These are phyloP conservation scores for Leccinum imitatum DNA, from an alignment of 768 basidiomycete genomes.

Conservation along the genomic window DNA sequence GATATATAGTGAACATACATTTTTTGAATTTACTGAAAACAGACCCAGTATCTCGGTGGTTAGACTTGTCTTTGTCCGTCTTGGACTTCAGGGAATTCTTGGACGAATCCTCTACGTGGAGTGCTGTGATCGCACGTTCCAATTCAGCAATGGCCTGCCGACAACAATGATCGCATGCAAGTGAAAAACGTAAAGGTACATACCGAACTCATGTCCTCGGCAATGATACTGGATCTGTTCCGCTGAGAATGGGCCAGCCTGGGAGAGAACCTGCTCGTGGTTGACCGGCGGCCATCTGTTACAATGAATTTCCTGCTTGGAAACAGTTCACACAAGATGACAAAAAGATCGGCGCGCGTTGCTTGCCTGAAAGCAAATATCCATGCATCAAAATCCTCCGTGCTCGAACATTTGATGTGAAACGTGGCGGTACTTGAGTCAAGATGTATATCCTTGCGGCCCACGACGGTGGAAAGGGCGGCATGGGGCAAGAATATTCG, in stretches of 20 bases:
- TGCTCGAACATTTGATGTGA: slow-evolving; percentile 75
- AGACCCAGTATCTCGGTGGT: slow-evolving; percentile 30
- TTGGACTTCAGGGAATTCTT: slow-evolving; percentile 38
- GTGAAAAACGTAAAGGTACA: slow-evolving; percentile 24
- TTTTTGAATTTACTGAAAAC: slow-evolving; percentile 65
- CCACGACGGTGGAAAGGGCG: slow-evolving; percentile 73
- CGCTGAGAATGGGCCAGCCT: slow-evolving; percentile 45
- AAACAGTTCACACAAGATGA: slow-evolving; percentile 19
- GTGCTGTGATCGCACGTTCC: slow-evolving; percentile 49
- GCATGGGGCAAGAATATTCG: slow-evolving; percentile 64
- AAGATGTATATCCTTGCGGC: slow-evolving; percentile 77
- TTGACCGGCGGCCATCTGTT: slow-evolving; percentile 39
- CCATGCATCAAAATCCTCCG: slow-evolving; percentile 72
- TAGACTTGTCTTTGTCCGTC: slow-evolving; percentile 47
- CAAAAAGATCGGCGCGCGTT: slow-evolving; percentile 2
- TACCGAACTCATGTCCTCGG: slow-evolving; percentile 70
- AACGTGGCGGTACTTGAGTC: slow-evolving; percentile 77
- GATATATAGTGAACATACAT: slow-evolving; percentile 36
- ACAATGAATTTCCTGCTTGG: slow-evolving; percentile 57
- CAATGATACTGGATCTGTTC: slow-evolving; percentile 48
- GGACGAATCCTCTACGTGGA: slow-evolving; percentile 40
- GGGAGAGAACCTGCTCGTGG: slow-evolving; percentile 36
- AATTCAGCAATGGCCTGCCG: slow-evolving; percentile 57
- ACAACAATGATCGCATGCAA: slow-evolving; percentile 3
- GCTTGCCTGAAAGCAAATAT: slow-evolving; percentile 70